Conservation (phyloP, 495 filamentous ascomycete genomes). For the Aspergillus coremiiformis region DNA sequence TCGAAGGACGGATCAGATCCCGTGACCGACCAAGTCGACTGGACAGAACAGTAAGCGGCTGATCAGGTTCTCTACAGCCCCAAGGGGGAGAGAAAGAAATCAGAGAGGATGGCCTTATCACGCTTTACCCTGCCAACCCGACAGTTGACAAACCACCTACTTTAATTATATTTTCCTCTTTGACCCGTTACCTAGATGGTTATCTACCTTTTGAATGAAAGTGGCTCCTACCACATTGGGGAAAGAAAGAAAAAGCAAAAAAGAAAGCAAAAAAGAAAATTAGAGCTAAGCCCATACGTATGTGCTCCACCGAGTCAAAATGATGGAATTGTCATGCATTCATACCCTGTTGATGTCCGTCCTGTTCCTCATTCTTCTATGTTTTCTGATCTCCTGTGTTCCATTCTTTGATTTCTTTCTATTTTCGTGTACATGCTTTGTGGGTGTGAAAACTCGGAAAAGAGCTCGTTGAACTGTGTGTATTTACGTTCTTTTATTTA, state of each 20-base stretch:
- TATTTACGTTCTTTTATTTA: not conserved
- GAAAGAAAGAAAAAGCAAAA: not conserved
- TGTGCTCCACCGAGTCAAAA: not conserved
- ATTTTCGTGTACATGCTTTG: conserved; percentile 4
- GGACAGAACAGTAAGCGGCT: conserved; percentile 69
- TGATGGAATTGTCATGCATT: not conserved
- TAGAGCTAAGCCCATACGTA: not conserved
- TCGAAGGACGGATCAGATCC: conserved; percentile 57
- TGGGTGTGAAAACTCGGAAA: not conserved
- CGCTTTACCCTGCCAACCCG: not conserved
- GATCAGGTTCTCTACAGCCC: not conserved
- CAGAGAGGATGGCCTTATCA: not conserved
- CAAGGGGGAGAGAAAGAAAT: not conserved
- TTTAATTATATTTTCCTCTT: not conserved
- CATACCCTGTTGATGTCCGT: conserved; percentile 4
- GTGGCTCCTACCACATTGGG: not conserved
- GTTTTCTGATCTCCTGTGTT: not conserved
- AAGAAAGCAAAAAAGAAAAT: not conserved
- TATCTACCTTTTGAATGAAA: conserved; percentile 1
- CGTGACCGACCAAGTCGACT: conserved; percentile 90
- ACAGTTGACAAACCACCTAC: not conserved
- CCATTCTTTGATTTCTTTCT: too few species aligned
- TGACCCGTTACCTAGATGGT: not conserved
- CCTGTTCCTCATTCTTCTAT: not conserved
- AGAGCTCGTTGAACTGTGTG: not conserved